Evolutionary conservation across 2,329 filamentous ascomycete species (phyloP).

Genomic region (Salinomyces thailandicus): DNA sequence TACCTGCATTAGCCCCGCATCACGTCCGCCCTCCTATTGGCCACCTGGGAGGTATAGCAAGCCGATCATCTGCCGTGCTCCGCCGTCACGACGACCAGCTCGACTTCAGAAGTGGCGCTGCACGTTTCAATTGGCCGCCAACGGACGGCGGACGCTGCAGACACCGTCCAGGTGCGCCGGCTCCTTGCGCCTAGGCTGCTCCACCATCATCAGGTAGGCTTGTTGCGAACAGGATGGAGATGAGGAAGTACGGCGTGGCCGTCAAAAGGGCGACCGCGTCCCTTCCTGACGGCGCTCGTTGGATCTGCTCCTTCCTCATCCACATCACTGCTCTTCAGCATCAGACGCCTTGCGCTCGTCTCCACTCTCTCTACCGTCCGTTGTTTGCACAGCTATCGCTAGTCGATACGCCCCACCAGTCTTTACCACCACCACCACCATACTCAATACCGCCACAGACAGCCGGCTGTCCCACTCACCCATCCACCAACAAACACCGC

Average conservation of each 20-base stretch:
- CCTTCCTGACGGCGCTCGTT: too few relatives aligned
- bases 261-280: too few relatives aligned
- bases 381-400: conserved; percentile 7
- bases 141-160: too few relatives aligned
- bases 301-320: neutral
- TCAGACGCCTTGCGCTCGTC: neutral
- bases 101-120: too few relatives aligned
- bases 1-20: too few relatives aligned
- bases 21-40: too few relatives aligned
- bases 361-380: conserved; percentile 7
- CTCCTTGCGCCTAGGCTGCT: neutral
- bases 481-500: neutral
- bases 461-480: conserved; percentile 6
- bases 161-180: neutral
- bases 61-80: too few relatives aligned
- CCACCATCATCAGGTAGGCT: neutral
- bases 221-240: too few relatives aligned
- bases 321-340: conserved; percentile 1
- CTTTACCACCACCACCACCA: conserved; percentile 5
- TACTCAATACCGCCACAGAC: conserved; percentile 1
- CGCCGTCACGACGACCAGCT: too few relatives aligned
- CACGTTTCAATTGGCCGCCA: too few relatives aligned
- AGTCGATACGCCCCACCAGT: conserved; percentile 10
- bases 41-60: too few relatives aligned
- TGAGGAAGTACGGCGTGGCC: too few relatives aligned